These are phyloP conservation scores for Oryza longistaminata DNA, from an alignment of 176 grass and related monocot genomes.

Conservation along the genomic window DNA sequence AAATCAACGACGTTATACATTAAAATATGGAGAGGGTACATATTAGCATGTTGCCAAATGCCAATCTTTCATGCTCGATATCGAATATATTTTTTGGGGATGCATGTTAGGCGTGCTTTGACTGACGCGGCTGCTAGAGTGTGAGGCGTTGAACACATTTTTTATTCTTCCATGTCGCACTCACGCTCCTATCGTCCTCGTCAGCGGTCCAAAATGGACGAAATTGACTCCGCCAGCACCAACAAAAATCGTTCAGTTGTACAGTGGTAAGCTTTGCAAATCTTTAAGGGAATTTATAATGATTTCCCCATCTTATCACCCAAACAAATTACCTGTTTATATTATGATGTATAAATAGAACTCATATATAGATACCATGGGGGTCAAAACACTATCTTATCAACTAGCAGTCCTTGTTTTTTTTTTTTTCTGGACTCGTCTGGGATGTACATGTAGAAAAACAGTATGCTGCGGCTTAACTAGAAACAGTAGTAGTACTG, in stretches of 20 bases:
- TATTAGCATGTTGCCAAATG: not conserved
- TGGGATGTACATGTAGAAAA: too few relatives aligned
- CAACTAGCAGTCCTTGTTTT: too few relatives aligned
- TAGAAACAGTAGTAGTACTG: too few relatives aligned
- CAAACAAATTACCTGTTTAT: not conserved
- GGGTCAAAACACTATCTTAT: too few relatives aligned
- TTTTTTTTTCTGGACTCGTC: too few relatives aligned
- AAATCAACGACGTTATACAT: too few relatives aligned
- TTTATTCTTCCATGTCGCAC: not conserved
- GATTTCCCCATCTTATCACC: not conserved
- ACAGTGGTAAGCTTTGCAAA: not conserved
- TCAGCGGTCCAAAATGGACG: not conserved
- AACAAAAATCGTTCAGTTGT: not conserved
- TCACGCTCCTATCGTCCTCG: not conserved
- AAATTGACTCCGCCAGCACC: not conserved
- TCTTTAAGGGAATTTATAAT: not conserved
- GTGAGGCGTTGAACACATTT: not conserved
- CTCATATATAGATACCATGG: too few relatives aligned
- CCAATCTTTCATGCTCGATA: not conserved
- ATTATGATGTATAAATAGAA: not conserved
- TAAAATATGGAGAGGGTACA: too few relatives aligned
- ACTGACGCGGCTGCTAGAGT: slow-evolving; percentile 6
- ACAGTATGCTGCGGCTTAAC: too few relatives aligned
- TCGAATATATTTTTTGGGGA: not conserved
- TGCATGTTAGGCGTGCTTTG: slow-evolving; percentile 32